Evolutionary conservation across 768 basidiomycete genomes (phyloP).

Genomic region (Clitopilus hobsonii): DNA sequence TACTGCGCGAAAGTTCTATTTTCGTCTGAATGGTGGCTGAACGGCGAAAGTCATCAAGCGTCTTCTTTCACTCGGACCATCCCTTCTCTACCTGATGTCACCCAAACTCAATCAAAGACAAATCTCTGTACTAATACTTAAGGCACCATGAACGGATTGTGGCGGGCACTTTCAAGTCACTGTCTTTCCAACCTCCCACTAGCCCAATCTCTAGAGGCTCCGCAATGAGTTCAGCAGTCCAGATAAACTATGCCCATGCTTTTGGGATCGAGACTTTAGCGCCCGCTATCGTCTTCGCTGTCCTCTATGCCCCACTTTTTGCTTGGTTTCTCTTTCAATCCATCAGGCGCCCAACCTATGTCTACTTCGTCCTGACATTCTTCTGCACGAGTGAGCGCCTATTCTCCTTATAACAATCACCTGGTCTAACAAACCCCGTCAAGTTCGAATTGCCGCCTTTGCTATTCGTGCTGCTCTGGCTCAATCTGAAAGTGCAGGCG

Average conservation of each 20-base stretch:
- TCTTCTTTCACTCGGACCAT: too few species aligned
- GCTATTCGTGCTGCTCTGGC: constrained; percentile 21
- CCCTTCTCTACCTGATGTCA: too few species aligned
- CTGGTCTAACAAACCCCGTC: neutral
- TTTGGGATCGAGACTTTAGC: constrained; percentile 16
- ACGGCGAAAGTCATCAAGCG: too few species aligned
- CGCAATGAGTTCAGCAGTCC: neutral
- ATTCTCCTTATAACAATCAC: neutral
- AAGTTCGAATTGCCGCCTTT: constrained; percentile 25
- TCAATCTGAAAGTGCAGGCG: constrained; percentile 15
- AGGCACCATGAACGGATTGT: neutral
- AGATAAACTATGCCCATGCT: constrained; percentile 14
- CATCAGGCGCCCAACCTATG: constrained; percentile 16
- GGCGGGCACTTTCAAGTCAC: neutral
- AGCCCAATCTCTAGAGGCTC: neutral
- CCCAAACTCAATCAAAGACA: too few species aligned
- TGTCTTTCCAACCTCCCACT: neutral
- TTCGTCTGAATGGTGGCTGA: neutral
- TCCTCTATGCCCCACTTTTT: constrained; percentile 19
- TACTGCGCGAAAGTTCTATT: neutral
- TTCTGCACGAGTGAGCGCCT: constrained; percentile 21
- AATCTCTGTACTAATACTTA: too few species aligned
- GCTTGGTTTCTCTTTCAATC: constrained; percentile 15
- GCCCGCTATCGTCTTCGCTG: constrained; percentile 20
- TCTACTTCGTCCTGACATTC: constrained; percentile 19